Evolutionary conservation across 805 yeast species (phyloP).

Genomic region (Tetrapisispora phaffii): DNA sequence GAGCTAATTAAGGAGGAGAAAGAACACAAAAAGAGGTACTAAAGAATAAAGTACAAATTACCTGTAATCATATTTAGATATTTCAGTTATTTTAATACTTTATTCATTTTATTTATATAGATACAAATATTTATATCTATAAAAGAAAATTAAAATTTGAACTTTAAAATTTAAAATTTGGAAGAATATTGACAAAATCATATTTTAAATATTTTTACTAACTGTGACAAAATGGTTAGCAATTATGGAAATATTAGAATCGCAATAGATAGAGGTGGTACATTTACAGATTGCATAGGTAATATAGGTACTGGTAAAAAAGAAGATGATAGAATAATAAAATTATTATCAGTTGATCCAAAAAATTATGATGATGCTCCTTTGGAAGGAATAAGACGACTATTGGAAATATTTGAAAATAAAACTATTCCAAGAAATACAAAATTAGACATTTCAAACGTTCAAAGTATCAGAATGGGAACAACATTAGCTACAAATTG

Average conservation of each 20-base stretch:
- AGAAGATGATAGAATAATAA: constrained; percentile 56
- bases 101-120: no score
- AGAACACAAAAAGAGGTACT: no score
- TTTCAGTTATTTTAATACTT: no score
- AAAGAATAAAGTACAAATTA: no score
- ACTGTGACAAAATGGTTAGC: constrained; percentile 1
- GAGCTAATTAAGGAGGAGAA: no score
- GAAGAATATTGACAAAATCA: no score
- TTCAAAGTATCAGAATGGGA: constrained; percentile 74
- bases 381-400: constrained; percentile 77
- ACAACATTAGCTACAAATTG: constrained; percentile 97
- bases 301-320: constrained; percentile 38
- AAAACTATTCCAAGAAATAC: constrained; percentile 46
- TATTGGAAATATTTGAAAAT: constrained; percentile 52
- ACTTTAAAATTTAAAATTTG: no score
- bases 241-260: constrained; percentile 19
- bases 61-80: no score
- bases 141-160: no score
- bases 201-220: no score
- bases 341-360: constrained; percentile 82
- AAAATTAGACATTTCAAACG: constrained; percentile 51
- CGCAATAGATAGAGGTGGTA: constrained; percentile 69
- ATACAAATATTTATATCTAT: no score
- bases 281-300: constrained; percentile 72
- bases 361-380: constrained; percentile 84